These are phyloP conservation scores for Citrus medica DNA, from an alignment of 345 rosid species.

Conservation along the genomic window DNA sequence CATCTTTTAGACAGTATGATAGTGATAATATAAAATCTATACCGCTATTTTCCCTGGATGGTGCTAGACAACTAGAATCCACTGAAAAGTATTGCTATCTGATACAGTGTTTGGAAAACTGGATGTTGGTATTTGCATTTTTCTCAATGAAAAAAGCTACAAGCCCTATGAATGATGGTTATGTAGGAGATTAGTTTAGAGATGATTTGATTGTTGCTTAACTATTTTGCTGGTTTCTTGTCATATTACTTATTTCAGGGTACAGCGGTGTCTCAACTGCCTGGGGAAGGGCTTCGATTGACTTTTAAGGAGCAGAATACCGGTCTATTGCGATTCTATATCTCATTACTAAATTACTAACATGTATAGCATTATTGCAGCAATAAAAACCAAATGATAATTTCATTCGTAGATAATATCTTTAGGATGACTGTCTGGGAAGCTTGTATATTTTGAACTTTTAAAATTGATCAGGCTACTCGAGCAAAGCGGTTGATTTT, in stretches of 20 bases:
- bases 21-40: too few species aligned
- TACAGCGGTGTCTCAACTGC: slow-evolving; percentile 81
- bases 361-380: background rate
- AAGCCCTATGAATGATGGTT: background rate
- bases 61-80: background rate
- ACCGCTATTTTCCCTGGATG: too few species aligned
- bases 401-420: background rate
- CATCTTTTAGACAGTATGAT: too few species aligned
- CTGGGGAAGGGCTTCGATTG: slow-evolving; percentile 53
- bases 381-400: background rate
- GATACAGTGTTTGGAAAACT: background rate
- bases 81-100: background rate
- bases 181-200: background rate
- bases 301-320: slow-evolving; percentile 1
- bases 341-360: background rate
- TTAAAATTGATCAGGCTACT: background rate
- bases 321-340: background rate
- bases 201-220: background rate
- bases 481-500: background rate
- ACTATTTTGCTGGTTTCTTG: background rate
- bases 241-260: slow-evolving; percentile 40
- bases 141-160: background rate
- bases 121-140: background rate
- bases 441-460: background rate
- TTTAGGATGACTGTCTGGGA: background rate